A percentile compares a stretch with the other conserved stretches of the same genome.
Conservation (phyloP, 2,329 filamentous ascomycete genomes). For the Aspergillus sp. region DNA sequence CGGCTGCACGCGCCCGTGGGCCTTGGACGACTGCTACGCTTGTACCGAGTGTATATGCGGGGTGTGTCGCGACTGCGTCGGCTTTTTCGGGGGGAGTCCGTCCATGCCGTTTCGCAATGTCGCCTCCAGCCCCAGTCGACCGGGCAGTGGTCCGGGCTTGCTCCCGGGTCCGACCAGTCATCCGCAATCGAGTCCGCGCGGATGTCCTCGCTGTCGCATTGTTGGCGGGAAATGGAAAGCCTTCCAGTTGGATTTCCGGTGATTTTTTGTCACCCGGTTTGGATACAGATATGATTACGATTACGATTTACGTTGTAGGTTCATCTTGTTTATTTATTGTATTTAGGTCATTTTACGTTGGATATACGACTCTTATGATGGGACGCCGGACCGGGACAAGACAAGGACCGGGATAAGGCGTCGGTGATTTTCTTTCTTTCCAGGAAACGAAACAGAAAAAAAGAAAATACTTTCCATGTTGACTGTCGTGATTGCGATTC, state of each 20-base stretch:
- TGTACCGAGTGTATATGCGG: conserved; percentile 96
- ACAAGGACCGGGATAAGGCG: too few species aligned
- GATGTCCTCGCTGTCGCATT: conserved; percentile 40
- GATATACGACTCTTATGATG: too few species aligned
- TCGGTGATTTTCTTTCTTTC: too few species aligned
- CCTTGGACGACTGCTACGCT: conserved; percentile 76
- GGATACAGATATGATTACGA: too few species aligned
- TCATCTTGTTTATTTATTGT: too few species aligned
- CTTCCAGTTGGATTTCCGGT: conserved; percentile 42
- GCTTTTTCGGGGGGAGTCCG: conserved; percentile 37
- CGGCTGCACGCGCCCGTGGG: conserved; percentile 68
- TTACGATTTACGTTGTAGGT: too few species aligned
- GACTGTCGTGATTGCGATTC: too few species aligned
- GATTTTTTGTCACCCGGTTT: conserved; percentile 6
- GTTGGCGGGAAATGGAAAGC: conserved; percentile 42
- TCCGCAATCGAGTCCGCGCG: conserved; percentile 31
- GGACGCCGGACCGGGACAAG: too few species aligned
- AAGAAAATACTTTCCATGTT: too few species aligned
- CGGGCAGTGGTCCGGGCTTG: conserved; percentile 13
- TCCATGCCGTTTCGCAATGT: conserved; percentile 31
- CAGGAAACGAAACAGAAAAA: too few species aligned
- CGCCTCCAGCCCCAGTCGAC: conserved; percentile 24
- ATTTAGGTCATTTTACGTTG: too few species aligned
- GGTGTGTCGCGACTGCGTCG: conserved; percentile 76
- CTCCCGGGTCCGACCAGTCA: conserved; percentile 28